Evolutionary conservation across 805 yeast genomes (phyloP).

Genomic region (Saccharomycopsis fodiens): DNA sequence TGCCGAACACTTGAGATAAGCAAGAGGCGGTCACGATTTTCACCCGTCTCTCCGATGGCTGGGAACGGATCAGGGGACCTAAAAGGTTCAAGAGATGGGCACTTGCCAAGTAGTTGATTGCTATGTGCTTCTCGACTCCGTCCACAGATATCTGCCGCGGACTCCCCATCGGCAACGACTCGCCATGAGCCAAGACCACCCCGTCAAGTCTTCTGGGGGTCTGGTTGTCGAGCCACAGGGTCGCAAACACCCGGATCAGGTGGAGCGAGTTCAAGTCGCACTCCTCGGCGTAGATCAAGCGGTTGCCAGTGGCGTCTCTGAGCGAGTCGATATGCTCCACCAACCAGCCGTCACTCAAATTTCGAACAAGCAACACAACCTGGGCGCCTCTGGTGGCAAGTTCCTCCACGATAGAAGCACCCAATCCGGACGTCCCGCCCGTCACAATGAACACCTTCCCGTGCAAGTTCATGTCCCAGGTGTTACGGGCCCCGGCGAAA

Average conservation of each 20-base stretch:
- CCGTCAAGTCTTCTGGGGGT: constrained; percentile 93
- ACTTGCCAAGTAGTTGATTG: constrained; percentile 74
- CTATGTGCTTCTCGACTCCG: constrained; percentile 83
- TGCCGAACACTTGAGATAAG: constrained; percentile 66
- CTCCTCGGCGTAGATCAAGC: constrained; percentile 80
- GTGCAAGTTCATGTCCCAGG: constrained; percentile 90
- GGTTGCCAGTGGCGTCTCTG: constrained; percentile 60
- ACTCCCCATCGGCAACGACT: constrained; percentile 60
- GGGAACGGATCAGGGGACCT: constrained; percentile 78
- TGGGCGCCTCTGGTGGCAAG: constrained; percentile 84
- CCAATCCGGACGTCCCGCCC: constrained; percentile 94
- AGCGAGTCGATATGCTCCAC: constrained; percentile 74
- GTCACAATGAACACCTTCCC: constrained; percentile 79
- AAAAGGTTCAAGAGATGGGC: constrained; percentile 73
- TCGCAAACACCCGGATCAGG: constrained; percentile 82
- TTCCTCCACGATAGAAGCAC: constrained; percentile 66
- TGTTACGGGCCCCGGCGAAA: constrained; percentile 72
- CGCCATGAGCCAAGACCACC: constrained; percentile 81
- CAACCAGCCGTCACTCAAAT: constrained; percentile 63
- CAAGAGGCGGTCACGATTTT: constrained; percentile 76
- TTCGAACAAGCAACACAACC: constrained; percentile 60
- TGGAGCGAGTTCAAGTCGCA: constrained; percentile 72
- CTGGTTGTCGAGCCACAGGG: constrained; percentile 84
- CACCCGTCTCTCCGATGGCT: constrained; percentile 93
- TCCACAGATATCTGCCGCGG: constrained; percentile 64